Base-by-base conservation (phyloP, 2,329 filamentous ascomycete species). In the Diaporthe aspalathi region DNA sequence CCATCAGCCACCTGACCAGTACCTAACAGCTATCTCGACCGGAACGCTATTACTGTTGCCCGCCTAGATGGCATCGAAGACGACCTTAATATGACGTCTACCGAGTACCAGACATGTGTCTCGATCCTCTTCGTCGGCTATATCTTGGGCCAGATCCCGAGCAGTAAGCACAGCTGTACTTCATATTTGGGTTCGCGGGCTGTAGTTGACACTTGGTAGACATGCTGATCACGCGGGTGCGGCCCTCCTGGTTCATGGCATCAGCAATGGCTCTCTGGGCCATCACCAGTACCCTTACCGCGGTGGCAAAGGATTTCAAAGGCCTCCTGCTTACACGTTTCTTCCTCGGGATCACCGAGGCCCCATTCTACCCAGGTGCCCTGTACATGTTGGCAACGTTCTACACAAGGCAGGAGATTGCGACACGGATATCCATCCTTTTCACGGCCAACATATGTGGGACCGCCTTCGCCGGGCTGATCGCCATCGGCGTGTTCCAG, bases 381-480 rank as follows among this genome's bases (percentile, higher is more conserved):
- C n/a, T 49, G 47, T 49, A 49, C 47, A 49, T 49, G 47, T 22
- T 49, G 3, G 47, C 47, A 24, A 49, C 47, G 1, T 49, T 49
- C 11, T 49, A 49, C 47, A 49, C 47, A 20, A 22, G 47, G 12
- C 47, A 49, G 47, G 47, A 49, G 12, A 49, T 49, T 17, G 47
- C 47, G 11, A 49, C 47, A 7, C n/a, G 47, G 20, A 49, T 49
- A 11, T 49, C 47, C 8, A 49, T 49, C 5, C 47, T 49, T 11
- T 49, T 49, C 47, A 49, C 47, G 47, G 47, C 47, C 47, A 49
- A 49, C 12, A 49, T 49, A n/a, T 49, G 47, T n/a, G 47, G 47
- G n/a, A 49, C 47, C n/a, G 47, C 47, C 11, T 49, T 49, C 11
- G 47, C 47, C n/a, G 47, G 47, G n/a, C 22, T 49, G 47, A 49